Percentiles rank a stretch among this genome's conserved stretches.
Conservation (phyloP, 371 early-diverging fungal species). For the Mortierella sp. region DNA sequence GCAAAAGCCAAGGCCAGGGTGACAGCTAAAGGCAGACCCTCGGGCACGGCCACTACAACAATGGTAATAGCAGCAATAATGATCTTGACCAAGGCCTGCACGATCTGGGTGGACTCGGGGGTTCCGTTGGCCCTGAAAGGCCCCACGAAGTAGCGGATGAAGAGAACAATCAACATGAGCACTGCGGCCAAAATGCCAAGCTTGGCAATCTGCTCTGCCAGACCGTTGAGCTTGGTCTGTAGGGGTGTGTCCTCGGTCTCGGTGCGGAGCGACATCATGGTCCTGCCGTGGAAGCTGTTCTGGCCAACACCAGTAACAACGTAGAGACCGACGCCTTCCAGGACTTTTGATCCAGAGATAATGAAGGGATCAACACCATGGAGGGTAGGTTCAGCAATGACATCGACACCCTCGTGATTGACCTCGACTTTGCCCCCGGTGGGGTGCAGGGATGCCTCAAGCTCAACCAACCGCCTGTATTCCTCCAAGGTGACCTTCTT, state of each 20-base stretch:
- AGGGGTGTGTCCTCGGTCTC: slow-evolving; percentile 74
- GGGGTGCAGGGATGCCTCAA: slow-evolving; percentile 58
- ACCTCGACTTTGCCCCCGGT: slow-evolving; percentile 40
- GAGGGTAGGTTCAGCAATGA: no score
- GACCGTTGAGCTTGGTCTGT: slow-evolving; percentile 72
- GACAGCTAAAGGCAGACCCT: slow-evolving; percentile 85
- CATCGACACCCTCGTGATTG: no score
- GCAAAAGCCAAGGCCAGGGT: slow-evolving; percentile 83
- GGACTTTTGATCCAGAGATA: slow-evolving; percentile 78
- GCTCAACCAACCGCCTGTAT: slow-evolving; percentile 36
- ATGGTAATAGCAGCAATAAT: slow-evolving; percentile 78
- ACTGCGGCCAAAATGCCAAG: slow-evolving; percentile 73
- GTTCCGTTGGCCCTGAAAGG: slow-evolving; percentile 58
- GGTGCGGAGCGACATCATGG: slow-evolving; percentile 77
- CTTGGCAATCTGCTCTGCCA: slow-evolving; percentile 81
- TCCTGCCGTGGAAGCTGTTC: slow-evolving; percentile 80
- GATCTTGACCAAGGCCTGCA: slow-evolving; percentile 66
- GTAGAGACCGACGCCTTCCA: slow-evolving; percentile 81
- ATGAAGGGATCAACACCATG: slow-evolving; percentile 72
- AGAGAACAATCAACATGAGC: slow-evolving; percentile 72
- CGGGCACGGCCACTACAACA: slow-evolving; percentile 85
- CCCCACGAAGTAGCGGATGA: slow-evolving; percentile 71
- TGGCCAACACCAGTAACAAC: slow-evolving; percentile 78
- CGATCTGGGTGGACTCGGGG: slow-evolving; percentile 53
- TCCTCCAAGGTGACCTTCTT: slow-evolving; percentile 64